phyloP scores from a whole-genome alignment of 1,284 basidiomycete genomes.

The Sporisorium sorghi region DNA sequence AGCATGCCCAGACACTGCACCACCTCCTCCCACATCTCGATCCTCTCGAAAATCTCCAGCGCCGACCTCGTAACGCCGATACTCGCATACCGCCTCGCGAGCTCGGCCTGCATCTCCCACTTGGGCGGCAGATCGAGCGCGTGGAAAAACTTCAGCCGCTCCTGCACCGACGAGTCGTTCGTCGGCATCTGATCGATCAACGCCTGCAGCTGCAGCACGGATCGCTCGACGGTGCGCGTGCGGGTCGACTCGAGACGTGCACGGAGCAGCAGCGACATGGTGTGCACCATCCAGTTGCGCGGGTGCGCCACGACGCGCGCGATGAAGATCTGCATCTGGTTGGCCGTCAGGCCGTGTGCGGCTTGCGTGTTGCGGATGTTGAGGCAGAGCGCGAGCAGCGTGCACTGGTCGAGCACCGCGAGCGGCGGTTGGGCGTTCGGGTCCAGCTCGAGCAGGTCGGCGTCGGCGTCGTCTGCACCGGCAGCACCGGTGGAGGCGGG shows the following conservation, averaged over 20 bases:
- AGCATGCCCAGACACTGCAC: constrained; percentile 65
- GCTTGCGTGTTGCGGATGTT: constrained; percentile 67
- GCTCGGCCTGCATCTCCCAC: constrained; percentile 68
- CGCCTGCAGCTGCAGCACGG: constrained; percentile 67
- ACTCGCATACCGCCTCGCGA: constrained; percentile 60
- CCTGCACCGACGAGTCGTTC: constrained; percentile 66
- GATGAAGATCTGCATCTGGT: constrained; percentile 67
- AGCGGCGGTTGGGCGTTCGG: constrained; percentile 80
- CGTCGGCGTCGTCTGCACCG: constrained; percentile 52
- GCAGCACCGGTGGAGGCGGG: constrained; percentile 72
- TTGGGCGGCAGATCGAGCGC: constrained; percentile 62
- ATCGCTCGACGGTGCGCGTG: constrained; percentile 66
- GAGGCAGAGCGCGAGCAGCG: constrained; percentile 65
- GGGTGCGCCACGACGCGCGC: constrained; percentile 61
- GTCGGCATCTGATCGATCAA: constrained; percentile 69
- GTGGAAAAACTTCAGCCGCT: constrained; percentile 66
- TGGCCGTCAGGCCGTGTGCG: constrained; percentile 67
- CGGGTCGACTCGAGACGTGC: constrained; percentile 64
- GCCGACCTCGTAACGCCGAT: constrained; percentile 66
- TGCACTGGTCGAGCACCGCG: constrained; percentile 64
- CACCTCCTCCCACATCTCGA: constrained; percentile 68
- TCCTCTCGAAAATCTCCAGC: constrained; percentile 64
- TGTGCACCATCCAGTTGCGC: constrained; percentile 68
- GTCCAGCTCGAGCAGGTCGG: constrained; percentile 75
- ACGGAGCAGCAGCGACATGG: constrained; percentile 67